Evolutionary conservation across 2,329 filamentous ascomycete species (phyloP), one percentile per base, ranked within the genome.

Genomic region (Claviceps maximensis): DNA sequence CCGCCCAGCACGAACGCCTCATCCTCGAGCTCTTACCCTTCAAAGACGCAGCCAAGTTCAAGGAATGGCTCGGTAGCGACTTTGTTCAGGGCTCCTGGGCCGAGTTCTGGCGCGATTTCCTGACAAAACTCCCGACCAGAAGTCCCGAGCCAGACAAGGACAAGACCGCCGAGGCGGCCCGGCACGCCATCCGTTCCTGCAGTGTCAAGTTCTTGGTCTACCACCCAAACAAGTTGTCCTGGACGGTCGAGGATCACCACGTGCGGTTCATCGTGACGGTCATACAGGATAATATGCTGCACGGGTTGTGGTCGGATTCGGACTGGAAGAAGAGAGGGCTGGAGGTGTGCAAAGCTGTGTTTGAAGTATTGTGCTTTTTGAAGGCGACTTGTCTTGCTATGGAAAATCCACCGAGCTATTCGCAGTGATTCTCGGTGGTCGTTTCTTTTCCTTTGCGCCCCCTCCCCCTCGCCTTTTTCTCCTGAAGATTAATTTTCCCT

Each of bases 11-110:
- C 56, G 64, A 68, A 58, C 66, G 68, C 33, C 67, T 71, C 36
- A 61, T 71, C 50, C 60, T 70, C 56, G 67, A 71, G 56, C 64
- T 69, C 41, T 62, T 71, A 12, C 67, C 68, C 29, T 67, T 71
- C 61, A 64, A 65, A 47, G 63, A 66, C 47, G 47, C 54, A 36
- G 45, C 48, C 27, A 59, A 63, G 54, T 70, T 71, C 58, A 64
- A 63, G 42, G 63, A 63, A 27, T 71, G 68, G 69, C 62, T 71
- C 29, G 9, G 55, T 45, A 57, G 65, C 54, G 48, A 56, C 41
- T 61, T 61, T 41, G 61, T 71, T 17, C 60, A 62, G 51, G 67
- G 66, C 42, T 61, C 66, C 27, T 71, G 67, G 67, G n/a, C 58
- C 52, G 69, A 70, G 59, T 69, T 70, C 59, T 56, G 60, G 52